Base-by-base conservation (phyloP, 441 rosid species). In the Daphne laureola region DNA sequence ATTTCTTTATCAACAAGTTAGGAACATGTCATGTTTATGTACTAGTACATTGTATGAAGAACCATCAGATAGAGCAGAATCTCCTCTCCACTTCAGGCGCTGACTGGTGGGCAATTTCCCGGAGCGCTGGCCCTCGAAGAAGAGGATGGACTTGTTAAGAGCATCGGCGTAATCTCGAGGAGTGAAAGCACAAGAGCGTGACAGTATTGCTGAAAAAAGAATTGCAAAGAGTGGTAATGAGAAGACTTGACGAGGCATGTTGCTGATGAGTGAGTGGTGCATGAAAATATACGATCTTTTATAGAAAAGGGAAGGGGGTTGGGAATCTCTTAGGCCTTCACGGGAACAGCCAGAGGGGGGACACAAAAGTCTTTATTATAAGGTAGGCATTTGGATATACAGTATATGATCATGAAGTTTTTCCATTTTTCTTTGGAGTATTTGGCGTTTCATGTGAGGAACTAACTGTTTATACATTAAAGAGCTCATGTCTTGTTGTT, bases 81-180 rank as follows among this genome's bases (percentile, higher is more conserved):
- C 43, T 3, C 73, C 81, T 53, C 81, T 53, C 78, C 78, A 76
- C 0, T 9, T 59, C 14, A 67, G 59, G 49, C 64, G 49, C 55
- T 73, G 81, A 61, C 60, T 54, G 9, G 73, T 12, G 0, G 78
- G 78, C 48, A 76, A 53, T 45, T 64, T 73, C 26, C 81, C 81
- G 0, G 81, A 76, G 46, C 78, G 57, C 38, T 76, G 81, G 42
- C 78, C 81, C 71, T 76, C 76, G 14, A 73, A 76, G 64, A 73
- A 76, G 53, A 76, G 71, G 53, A 76, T 70, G 12, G 81, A 76
- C 49, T 73, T 73, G 11, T 54, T 61, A 38, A 76, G 78, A 36
- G 81, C 78, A 25, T 62, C 61, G 27, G 78, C 54, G 61, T 76
- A 76, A 56, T 76, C 78, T 17, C 48, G 77, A 46, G 79, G 26